Conservation (phyloP, 2,329 filamentous ascomycete species). For the Harringtonia aguacate region DNA sequence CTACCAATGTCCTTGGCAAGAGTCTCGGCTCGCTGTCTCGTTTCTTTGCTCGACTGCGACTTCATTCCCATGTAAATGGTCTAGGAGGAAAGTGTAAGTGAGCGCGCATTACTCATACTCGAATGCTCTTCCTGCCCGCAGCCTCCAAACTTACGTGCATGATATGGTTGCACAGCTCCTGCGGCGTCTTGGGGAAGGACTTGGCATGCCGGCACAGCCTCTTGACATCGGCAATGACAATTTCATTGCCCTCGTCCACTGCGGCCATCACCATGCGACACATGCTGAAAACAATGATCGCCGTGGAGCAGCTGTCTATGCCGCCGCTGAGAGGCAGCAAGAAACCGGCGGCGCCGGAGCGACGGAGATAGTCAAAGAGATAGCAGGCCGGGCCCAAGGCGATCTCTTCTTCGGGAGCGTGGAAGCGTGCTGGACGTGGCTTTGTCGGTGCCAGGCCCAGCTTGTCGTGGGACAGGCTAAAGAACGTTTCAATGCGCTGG, state of each 20-base stretch:
- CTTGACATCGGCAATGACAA: constrained; percentile 27
- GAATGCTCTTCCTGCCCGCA: background rate
- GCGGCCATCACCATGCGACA: constrained; percentile 44
- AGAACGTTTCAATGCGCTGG: constrained; percentile 27
- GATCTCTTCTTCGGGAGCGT: constrained; percentile 56
- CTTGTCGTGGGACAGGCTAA: constrained; percentile 20
- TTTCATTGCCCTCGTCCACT: constrained; percentile 30
- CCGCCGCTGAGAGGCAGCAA: constrained; percentile 48
- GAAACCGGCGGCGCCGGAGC: constrained; percentile 37
- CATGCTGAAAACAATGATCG: constrained; percentile 34
- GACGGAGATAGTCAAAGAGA: constrained; percentile 47
- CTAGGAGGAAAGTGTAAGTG: constrained; percentile 17
- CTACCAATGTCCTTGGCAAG: constrained; percentile 53
- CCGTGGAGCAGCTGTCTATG: constrained; percentile 44
- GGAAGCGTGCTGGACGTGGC: constrained; percentile 35
- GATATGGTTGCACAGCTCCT: constrained; percentile 44
- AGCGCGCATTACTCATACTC: background rate
- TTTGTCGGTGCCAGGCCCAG: constrained; percentile 18
- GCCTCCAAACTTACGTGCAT: constrained; percentile 7
- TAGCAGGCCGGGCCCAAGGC: constrained; percentile 53
- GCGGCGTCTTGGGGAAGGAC: constrained; percentile 38
- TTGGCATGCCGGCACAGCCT: constrained; percentile 21
- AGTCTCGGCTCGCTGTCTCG: constrained; percentile 52
- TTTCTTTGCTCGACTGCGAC: constrained; percentile 56
- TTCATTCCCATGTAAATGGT: constrained; percentile 63